A percentile compares a stretch with the other conserved stretches of the same genome.
Conservation (phyloP, 805 yeast species). For the Kazachstania taianensis region DNA sequence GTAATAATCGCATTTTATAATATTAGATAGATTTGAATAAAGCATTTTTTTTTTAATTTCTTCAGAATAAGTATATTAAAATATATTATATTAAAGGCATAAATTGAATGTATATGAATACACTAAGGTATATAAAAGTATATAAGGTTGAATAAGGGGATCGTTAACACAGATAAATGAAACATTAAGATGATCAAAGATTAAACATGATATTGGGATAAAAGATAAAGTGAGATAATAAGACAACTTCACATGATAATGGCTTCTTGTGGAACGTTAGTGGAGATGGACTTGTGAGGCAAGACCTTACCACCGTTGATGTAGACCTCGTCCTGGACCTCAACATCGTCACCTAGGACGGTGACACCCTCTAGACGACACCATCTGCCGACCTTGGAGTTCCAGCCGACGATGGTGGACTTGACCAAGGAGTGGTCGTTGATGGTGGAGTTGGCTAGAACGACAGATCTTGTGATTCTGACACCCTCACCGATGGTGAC, state of each 20-base stretch:
- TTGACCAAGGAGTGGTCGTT: conserved; percentile 97
- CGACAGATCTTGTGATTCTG: conserved; percentile 91
- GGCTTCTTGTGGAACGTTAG: conserved; percentile 94
- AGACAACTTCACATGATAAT: conserved; percentile 99
- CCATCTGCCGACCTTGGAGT: conserved; percentile 97
- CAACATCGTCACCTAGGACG: conserved; percentile 97
- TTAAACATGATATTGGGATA: too few relatives aligned
- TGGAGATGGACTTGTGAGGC: conserved; percentile 95
- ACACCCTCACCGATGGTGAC: conserved; percentile 96
- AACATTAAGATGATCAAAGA: too few relatives aligned
- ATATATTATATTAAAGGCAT: too few relatives aligned
- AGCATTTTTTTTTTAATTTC: too few relatives aligned
- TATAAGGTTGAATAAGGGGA: too few relatives aligned
- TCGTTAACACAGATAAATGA: too few relatives aligned
- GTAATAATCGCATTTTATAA: neutral
- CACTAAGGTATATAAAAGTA: too few relatives aligned
- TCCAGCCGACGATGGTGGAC: conserved; percentile 98
- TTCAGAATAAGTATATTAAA: too few relatives aligned
- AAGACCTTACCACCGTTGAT: conserved; percentile 98
- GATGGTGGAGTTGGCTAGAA: conserved; percentile 80
- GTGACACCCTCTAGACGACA: conserved; percentile 97
- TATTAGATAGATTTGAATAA: conserved; percentile 1
- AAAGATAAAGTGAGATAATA: too few relatives aligned
- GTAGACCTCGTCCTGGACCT: conserved; percentile 95
- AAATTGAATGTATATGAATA: too few relatives aligned